Evolutionary conservation across 208 protist species (phyloP), one percentile per base, ranked within the genome.

Genomic region (Acanthamoeba lenticulata): DNA sequence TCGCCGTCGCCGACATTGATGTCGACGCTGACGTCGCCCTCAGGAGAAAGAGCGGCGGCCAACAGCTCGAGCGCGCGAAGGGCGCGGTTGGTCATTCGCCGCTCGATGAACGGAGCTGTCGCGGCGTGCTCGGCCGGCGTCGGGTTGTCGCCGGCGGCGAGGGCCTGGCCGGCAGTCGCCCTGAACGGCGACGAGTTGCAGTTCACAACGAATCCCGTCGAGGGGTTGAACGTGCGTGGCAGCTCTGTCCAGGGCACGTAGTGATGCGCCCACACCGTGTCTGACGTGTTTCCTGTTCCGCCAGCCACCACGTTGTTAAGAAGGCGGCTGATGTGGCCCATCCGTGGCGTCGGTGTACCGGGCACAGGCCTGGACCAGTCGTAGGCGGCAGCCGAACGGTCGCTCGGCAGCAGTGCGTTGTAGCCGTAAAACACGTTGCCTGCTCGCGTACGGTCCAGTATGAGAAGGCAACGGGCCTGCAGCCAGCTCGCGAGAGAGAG

Each of bases 141-240:
- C 0, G 34, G 32, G 49, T 90, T 45, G 21, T 90, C 49, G 21
- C n/a, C n/a, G n/a, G n/a, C n/a, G n/a, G n/a, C n/a, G n/a, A n/a
- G n/a, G n/a, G n/a, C n/a, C n/a, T 65, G 6, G 15, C 83, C 83
- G n/a, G 38, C 11, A 5, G 83, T 90, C 36, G 65, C 83, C 27
- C n/a, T 36, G 83, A 67, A 65, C 34, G 83, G 83, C 32, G 83
- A 90, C 19, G 83, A 90, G 83, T 90, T 90, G 57, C 83, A 90
- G 83, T 90, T 90, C 47, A 45, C 38, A 0, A 83, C 42, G 27
- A 90, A 60, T 11, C 83, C 83, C 3, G 83, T 67, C 32, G 47
- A 42, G 24, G 83, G 83, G 83, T 90, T 90, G 36, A 44, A 34
- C 47, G 65, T 47, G 17, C 11, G 83, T 11, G 83, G 83, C 42